Conservation (phyloP, 2,329 filamentous ascomycete genomes). For the Scopulariopsis brevicaulis region DNA sequence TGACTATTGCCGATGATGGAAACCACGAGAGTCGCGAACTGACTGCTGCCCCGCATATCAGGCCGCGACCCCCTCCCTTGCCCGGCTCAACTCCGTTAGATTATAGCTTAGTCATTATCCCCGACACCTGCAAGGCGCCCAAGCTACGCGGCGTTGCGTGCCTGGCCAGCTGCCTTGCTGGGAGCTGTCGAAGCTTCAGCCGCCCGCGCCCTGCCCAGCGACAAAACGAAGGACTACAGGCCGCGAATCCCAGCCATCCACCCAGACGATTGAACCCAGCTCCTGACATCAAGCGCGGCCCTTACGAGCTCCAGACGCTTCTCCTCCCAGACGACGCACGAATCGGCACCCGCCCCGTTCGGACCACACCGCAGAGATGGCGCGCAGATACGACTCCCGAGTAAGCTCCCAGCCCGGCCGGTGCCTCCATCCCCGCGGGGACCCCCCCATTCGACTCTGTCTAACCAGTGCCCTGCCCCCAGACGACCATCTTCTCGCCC, state of each 20-base stretch:
- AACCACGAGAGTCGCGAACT: neutral
- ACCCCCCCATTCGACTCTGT: conserved; percentile 9
- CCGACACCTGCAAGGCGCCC: neutral
- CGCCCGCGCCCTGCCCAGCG: neutral
- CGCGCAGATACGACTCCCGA: conserved; percentile 93
- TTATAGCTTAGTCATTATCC: neutral
- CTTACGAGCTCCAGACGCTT: neutral
- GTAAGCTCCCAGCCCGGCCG: conserved; percentile 43
- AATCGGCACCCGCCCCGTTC: neutral
- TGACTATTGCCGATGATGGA: neutral
- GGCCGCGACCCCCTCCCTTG: neutral
- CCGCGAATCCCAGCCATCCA: neutral
- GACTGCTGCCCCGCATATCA: neutral
- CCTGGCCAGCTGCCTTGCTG: conserved; percentile 3
- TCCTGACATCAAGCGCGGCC: neutral
- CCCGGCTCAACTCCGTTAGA: neutral
- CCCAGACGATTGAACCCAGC: neutral
- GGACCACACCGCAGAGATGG: conserved; percentile 50
- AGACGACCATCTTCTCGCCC: conserved; percentile 99
- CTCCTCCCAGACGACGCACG: neutral
- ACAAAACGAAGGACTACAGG: neutral
- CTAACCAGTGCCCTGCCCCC: conserved; percentile 6
- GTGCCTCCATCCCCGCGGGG: conserved; percentile 11
- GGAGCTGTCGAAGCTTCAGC: conserved; percentile 4
- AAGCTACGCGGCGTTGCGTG: conserved; percentile 2